Evolutionary conservation across 139 green algal species (phyloP).

Genomic region (Penium margaritaceum): DNA sequence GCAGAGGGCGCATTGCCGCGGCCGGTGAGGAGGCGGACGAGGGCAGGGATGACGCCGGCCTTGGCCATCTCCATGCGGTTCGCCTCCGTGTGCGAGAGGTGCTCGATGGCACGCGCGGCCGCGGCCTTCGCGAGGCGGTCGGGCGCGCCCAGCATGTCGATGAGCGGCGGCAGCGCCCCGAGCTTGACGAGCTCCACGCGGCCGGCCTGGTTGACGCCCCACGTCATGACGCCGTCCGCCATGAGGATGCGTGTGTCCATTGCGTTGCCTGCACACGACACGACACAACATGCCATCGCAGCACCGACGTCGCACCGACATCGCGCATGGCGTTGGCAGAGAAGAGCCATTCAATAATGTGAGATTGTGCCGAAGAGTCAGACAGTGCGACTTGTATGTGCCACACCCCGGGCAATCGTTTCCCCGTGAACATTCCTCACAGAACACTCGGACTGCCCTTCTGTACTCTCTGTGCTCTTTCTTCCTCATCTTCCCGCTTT

Average conservation of each 20-base stretch:
- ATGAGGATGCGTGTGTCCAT: constrained; percentile 27
- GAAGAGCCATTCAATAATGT: too few relatives aligned
- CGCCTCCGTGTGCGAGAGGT: constrained; percentile 26
- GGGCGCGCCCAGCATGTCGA: constrained; percentile 6
- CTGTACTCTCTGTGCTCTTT: too few relatives aligned
- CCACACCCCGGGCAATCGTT: too few relatives aligned
- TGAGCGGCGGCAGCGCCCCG: constrained; percentile 14
- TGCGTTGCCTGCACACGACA: constrained; percentile 28
- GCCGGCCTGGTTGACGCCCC: constrained; percentile 14
- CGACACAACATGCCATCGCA: too few relatives aligned
- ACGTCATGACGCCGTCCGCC: constrained; percentile 26
- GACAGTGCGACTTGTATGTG: too few relatives aligned
- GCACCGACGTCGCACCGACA: too few relatives aligned
- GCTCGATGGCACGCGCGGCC: constrained; percentile 11
- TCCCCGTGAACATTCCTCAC: too few relatives aligned
- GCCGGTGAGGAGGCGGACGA: neutral
- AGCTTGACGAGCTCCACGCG: constrained; percentile 10
- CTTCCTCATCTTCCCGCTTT: too few relatives aligned
- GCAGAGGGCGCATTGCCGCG: too few relatives aligned
- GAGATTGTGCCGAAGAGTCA: too few relatives aligned
- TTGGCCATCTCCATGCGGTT: constrained; percentile 16
- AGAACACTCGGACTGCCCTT: too few relatives aligned
- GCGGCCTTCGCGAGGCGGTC: neutral
- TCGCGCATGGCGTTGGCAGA: too few relatives aligned
- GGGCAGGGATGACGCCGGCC: constrained; percentile 5